Evolutionary conservation across 177 flowering plant species (phyloP).

Genomic region (Vitis hybrid): DNA sequence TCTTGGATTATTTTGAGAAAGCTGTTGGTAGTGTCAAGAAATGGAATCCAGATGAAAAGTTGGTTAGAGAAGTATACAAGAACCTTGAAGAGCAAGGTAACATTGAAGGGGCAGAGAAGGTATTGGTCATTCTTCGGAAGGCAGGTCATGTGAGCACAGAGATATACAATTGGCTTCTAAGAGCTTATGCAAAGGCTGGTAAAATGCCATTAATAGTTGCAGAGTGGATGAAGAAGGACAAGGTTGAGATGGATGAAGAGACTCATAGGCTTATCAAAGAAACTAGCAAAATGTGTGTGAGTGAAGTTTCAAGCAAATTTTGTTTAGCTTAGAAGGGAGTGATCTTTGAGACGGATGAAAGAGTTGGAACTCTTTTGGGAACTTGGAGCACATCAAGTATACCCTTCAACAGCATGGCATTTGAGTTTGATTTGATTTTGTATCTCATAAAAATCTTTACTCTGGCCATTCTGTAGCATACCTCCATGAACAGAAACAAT

Average conservation of each 20-base stretch:
- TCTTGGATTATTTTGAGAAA: slow-evolving; percentile 55
- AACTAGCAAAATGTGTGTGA: slow-evolving; percentile 68
- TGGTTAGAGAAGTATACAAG: slow-evolving; percentile 40
- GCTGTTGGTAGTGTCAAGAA: slow-evolving; percentile 62
- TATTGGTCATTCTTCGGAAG: slow-evolving; percentile 51
- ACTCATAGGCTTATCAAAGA: slow-evolving; percentile 53
- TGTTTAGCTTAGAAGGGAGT: slow-evolving; percentile 9
- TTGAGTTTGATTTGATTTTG: too few species aligned
- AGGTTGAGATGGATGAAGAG: slow-evolving; percentile 60
- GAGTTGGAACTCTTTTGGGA: too few species aligned
- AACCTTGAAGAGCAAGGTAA: slow-evolving; percentile 56
- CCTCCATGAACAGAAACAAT: too few species aligned
- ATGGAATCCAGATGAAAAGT: slow-evolving; percentile 56
- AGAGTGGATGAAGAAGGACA: slow-evolving; percentile 81
- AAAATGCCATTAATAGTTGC: slow-evolving; percentile 77
- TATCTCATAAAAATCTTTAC: too few species aligned
- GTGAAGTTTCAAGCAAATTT: slow-evolving; percentile 43
- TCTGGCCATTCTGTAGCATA: too few species aligned
- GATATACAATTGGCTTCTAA: slow-evolving; percentile 67
- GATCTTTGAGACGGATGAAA: too few species aligned
- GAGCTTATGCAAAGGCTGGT: slow-evolving; percentile 73
- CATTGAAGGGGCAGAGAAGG: slow-evolving; percentile 56
- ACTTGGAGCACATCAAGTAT: too few species aligned
- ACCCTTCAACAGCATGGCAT: too few species aligned
- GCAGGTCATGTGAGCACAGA: slow-evolving; percentile 66